These are phyloP conservation scores for Candida dubliniensis DNA, from an alignment of 1,139 yeast species.

Conservation along the genomic window DNA sequence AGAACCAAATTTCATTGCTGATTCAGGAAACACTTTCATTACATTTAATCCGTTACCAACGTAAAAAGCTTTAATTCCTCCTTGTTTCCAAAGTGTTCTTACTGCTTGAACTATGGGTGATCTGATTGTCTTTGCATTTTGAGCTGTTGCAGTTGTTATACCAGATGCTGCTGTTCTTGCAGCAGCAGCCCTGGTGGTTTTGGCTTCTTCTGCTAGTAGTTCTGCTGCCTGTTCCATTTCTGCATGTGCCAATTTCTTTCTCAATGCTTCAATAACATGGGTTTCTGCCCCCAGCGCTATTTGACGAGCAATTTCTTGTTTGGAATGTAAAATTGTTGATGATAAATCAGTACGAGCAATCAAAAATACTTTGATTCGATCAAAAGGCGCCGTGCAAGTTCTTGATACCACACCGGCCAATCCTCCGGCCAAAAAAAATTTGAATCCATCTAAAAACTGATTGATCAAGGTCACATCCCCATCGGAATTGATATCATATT, in stretches of 20 bases:
- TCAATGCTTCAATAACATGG: constrained; percentile 39
- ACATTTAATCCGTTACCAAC: constrained; percentile 95
- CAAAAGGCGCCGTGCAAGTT: constrained; percentile 96
- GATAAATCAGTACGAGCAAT: constrained; percentile 88
- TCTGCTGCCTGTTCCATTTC: constrained; percentile 23
- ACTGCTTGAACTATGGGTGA: constrained; percentile 82
- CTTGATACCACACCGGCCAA: constrained; percentile 95
- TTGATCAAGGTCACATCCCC: constrained; percentile 86
- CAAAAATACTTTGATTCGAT: constrained; percentile 86
- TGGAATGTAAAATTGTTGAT: constrained; percentile 65
- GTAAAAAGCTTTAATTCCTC: constrained; percentile 84
- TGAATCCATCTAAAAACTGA: constrained; percentile 80
- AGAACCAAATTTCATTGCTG: constrained; percentile 96
- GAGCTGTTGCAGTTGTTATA: constrained; percentile 10
- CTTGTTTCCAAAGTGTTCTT: constrained; percentile 78
- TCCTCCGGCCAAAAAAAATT: constrained; percentile 93
- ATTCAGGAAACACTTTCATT: constrained; percentile 93
- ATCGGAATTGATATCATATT: constrained; percentile 77
- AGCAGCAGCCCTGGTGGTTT: constrained; percentile 17
- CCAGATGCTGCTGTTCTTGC: neutral
- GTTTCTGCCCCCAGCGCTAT: constrained; percentile 37
- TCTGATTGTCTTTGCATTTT: constrained; percentile 39
- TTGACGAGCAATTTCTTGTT: constrained; percentile 46
- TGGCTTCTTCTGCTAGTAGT: constrained; percentile 16
- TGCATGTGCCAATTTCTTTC: constrained; percentile 27